Base-by-base conservation (phyloP, 495 filamentous ascomycete genomes). In the Astrothelium subdiscretum region DNA sequence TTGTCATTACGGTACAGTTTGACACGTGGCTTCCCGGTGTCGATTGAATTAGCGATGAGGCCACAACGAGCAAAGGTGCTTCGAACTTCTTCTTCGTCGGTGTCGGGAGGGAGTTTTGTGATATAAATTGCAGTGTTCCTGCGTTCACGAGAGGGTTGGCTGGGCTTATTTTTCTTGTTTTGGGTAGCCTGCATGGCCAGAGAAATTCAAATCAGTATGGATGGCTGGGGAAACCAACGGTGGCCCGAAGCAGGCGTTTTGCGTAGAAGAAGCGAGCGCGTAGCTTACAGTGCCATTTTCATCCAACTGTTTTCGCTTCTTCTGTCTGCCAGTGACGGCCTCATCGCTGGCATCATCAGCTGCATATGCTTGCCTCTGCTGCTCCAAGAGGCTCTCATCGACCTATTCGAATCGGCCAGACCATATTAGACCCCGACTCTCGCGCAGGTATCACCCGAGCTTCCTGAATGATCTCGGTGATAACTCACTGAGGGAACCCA, bases 11-110 rank as follows among this genome's bases (percentile, higher is more conserved):
- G 84, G 74, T 99, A 97, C 72, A 99, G 84, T 76, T 96, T 97
- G 75, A 99, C 89, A 51, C 95, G 87, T 15, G 88, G 88, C 38
- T 83, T 80, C 58, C 88, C 87, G 64, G 80, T 86, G 68, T 97
- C 94, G 65, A 94, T 91, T 72, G 92, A 89, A 74, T 96, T 89
- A 52, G 92, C 91, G 65, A 98, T 95, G 66, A 98, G 87, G 57
- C 95, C 95, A 72, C 83, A 96, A 65, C 85, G 83, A 57, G 86
- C 89, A 78, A 99, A 99, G 29, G 24, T 35, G 15, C 22, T 12
- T 26, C 26, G 57, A 6, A 87, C 80, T 72, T 99, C 95, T 8
- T 91, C 85, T 24, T 85, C 77, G 0, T 85, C 85, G 22, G 80
- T 85, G 68, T 97, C 89, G 20, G 78, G 74, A 0, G 95, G 95